Conservation (phyloP, 768 basidiomycete species). For the Neoboletus subvelutipes region DNA sequence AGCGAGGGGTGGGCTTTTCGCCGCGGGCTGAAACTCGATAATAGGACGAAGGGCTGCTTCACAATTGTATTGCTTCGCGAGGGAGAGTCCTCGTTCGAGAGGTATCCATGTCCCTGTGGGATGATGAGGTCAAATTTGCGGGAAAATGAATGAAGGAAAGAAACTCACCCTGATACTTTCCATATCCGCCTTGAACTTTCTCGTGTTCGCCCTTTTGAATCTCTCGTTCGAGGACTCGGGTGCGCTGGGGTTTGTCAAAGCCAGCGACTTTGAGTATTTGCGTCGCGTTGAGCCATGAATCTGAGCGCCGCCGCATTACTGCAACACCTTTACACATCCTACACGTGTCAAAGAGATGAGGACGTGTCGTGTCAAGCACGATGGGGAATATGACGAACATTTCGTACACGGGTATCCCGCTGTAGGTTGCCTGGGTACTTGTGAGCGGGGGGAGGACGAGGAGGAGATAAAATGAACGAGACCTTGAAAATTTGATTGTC, state of each 20-base stretch:
- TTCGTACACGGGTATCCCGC: constrained; percentile 90
- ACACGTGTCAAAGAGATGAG: constrained; percentile 40
- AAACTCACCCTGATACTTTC: constrained; percentile 95
- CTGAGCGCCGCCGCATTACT: constrained; percentile 94
- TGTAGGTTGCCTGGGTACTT: constrained; percentile 74
- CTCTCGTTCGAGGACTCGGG: constrained; percentile 95
- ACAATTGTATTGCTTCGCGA: constrained; percentile 93
- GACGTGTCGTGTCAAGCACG: constrained; percentile 34
- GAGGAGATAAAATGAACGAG: background rate
- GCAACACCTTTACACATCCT: constrained; percentile 97
- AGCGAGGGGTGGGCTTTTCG: constrained; percentile 90
- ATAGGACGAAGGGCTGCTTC: constrained; percentile 85
- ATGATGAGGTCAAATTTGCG: background rate
- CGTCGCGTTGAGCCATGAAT: constrained; percentile 98
- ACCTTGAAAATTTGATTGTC: constrained; percentile 91
- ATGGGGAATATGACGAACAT: constrained; percentile 60
- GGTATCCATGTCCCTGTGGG: constrained; percentile 95
- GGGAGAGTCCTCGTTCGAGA: constrained; percentile 78
- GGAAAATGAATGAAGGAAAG: constrained; percentile 4
- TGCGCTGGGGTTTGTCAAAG: constrained; percentile 98
- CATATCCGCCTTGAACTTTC: constrained; percentile 99
- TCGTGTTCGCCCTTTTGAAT: constrained; percentile 99
- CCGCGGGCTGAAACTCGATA: constrained; percentile 88
- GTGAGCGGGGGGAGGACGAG: constrained; percentile 1
- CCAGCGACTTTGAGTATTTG: constrained; percentile 99